A percentile compares a stretch with the other conserved stretches of the same genome.
phyloP scores from a whole-genome alignment of 2,329 filamentous ascomycete genomes.

The Neonectria neomacrospora region DNA sequence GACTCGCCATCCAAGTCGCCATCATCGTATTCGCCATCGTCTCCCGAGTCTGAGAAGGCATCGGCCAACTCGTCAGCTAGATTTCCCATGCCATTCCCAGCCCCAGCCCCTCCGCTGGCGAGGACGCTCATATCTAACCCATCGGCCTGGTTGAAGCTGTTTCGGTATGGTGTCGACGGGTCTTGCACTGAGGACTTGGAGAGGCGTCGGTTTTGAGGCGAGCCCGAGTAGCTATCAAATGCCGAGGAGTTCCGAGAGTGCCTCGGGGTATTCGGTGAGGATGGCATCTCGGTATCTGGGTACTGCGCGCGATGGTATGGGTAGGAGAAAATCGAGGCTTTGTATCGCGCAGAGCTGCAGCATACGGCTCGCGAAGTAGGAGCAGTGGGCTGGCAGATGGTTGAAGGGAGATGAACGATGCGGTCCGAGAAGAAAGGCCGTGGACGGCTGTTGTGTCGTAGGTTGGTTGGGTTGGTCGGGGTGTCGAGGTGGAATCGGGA shows the following conservation, averaged over 20 bases:
- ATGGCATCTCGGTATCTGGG: conserved; percentile 45
- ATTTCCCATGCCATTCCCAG: conserved; percentile 74
- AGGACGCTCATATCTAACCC: conserved; percentile 59
- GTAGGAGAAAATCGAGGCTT: conserved; percentile 20
- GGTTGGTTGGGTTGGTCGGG: not conserved
- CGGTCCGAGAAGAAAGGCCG: conserved; percentile 1
- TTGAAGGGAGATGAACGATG: conserved; percentile 4
- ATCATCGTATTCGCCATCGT: conserved; percentile 64
- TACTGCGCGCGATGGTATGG: conserved; percentile 9
- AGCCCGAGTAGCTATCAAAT: conserved; percentile 61
- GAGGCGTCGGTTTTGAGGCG: conserved; percentile 59
- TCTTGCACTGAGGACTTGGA: conserved; percentile 65
- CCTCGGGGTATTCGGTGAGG: conserved; percentile 65
- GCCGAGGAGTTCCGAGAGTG: conserved; percentile 69
- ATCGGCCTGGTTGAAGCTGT: conserved; percentile 62
- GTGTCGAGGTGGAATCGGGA: conserved; percentile 8
- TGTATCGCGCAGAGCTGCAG: conserved; percentile 16
- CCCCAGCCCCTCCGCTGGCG: conserved; percentile 53
- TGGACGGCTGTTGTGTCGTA: not conserved
- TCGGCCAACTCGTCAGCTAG: conserved; percentile 84
- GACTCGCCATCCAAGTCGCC: conserved; percentile 50
- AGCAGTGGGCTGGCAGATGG: conserved; percentile 9
- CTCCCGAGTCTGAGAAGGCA: conserved; percentile 74
- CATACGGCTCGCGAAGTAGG: conserved; percentile 10
- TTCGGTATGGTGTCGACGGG: conserved; percentile 59